phyloP scores from a whole-genome alignment of 371 early-diverging fungal genomes.

The Cladochytrium tenue region DNA sequence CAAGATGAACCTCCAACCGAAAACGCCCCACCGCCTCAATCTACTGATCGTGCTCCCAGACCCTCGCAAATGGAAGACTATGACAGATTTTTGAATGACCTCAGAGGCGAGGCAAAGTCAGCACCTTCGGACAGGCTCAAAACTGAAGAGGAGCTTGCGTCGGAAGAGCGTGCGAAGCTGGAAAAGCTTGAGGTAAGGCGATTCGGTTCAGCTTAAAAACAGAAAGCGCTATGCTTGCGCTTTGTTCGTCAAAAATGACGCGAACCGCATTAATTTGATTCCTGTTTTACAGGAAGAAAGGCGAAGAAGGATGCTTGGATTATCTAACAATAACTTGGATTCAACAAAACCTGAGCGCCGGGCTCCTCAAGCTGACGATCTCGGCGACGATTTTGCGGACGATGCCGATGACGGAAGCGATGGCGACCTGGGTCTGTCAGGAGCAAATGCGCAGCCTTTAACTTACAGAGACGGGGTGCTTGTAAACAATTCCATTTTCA shows the following conservation, averaged over 20 bases:
- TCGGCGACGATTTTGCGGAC: conserved; percentile 64
- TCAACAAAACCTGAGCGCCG: conserved; percentile 21
- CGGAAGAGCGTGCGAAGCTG: conserved; percentile 78
- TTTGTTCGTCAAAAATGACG: too few relatives aligned
- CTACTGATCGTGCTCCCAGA: conserved; percentile 2
- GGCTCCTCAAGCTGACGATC: conserved; percentile 77
- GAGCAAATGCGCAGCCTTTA: conserved; percentile 33
- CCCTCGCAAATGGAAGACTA: conserved; percentile 55
- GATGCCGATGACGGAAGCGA: conserved; percentile 12
- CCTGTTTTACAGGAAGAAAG: conserved; percentile 53
- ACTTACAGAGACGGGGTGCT: conserved; percentile 45
- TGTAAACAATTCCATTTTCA: conserved; percentile 42
- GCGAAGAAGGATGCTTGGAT: conserved; percentile 82
- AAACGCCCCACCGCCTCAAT: background rate
- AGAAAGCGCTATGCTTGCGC: too few relatives aligned
- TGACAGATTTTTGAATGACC: conserved; percentile 75
- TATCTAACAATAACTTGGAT: conserved; percentile 27
- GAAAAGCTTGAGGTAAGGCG: conserved; percentile 89
- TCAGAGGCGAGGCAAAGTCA: conserved; percentile 81
- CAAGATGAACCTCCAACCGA: background rate
- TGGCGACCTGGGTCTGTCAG: conserved; percentile 44
- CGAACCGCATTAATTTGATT: too few relatives aligned
- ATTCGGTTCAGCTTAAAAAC: too few relatives aligned
- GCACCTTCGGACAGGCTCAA: conserved; percentile 88
- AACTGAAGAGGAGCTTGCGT: conserved; percentile 89